Conservation (phyloP, 345 rosid species). For the Triadica sebifera region DNA sequence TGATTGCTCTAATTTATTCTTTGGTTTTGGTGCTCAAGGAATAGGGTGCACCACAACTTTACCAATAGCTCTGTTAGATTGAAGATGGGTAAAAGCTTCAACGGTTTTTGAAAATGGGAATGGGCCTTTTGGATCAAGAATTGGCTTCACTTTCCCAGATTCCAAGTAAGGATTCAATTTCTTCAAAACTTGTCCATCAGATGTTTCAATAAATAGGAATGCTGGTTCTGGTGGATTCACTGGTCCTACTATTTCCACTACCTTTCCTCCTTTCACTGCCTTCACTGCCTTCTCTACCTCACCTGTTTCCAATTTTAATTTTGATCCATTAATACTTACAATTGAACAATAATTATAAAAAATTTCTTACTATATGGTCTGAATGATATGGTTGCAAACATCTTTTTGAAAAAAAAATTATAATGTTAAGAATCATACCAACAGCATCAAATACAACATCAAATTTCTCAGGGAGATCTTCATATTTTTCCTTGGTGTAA, state of each 20-base stretch:
- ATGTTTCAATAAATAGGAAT: not conserved
- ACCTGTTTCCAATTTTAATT: too few species aligned
- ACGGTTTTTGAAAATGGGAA: constrained; percentile 14
- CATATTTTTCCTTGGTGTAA: constrained; percentile 19
- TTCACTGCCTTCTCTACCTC: constrained; percentile 13
- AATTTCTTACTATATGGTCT: too few species aligned
- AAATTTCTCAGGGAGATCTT: constrained; percentile 21
- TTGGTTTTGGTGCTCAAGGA: too few species aligned
- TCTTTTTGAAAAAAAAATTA: not conserved
- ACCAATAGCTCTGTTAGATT: constrained; percentile 21
- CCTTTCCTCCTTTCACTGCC: constrained; percentile 25
- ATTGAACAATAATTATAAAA: not conserved
- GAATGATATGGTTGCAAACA: too few species aligned
- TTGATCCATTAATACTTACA: too few species aligned
- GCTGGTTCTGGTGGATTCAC: constrained; percentile 21
- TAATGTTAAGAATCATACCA: constrained; percentile 12
- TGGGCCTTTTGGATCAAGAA: constrained; percentile 17
- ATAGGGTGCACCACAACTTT: constrained; percentile 20
- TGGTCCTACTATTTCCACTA: constrained; percentile 13
- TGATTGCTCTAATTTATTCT: too few species aligned
- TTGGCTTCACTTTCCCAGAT: constrained; percentile 21
- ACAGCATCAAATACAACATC: constrained; percentile 25
- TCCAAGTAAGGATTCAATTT: constrained; percentile 21
- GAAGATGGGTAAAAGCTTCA: constrained; percentile 21
- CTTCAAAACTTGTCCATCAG: constrained; percentile 16